Evolutionary conservation across 352 stramenopile genomes (phyloP), one percentile per base, ranked within the genome.

Genomic region (Blastocystis sp.): DNA sequence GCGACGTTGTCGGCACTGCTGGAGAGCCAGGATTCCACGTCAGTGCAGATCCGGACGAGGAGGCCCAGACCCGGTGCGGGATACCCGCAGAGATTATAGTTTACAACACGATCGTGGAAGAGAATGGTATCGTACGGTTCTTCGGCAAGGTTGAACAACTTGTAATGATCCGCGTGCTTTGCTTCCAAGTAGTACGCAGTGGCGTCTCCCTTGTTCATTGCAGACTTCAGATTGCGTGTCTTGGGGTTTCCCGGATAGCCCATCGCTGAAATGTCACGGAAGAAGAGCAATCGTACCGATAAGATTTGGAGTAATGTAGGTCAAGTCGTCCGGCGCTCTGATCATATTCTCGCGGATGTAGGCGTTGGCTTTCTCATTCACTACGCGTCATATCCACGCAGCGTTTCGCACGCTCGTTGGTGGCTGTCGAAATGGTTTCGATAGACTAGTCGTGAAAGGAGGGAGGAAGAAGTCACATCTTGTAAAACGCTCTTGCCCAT

Each of bases 311-410:
- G 71, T 81, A 43, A 81, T 81, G 43, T 63, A 66, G 17, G 71
- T 81, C 71, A 81, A 66, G 66, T 81, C 71, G 3, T 81, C 54
- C 1, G 71, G 71, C 17, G 57, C 6, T 21, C 28, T 64, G 28
- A 79, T 62, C n/a, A 81, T 63, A 43, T 81, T 81, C 6, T 81
- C 71, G 2, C 71, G 71, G 48, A 81, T 63, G 43, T 65, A 81
- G 11, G 38, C 48, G 43, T 81, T 81, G 4, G 71, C 71, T n/a
- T 64, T 81, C 11, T 81, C 42, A 42, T 65, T 81, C 43, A 81
- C 71, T 81, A 64, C 42, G 63, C 69, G 43, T 43, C 2, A 66
- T 7, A 40, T 62, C 21, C 28, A 9, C 59, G 38, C 6, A 19
- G 38, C 38, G 28, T 43, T 62, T 45, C 42, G 19, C 42, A 65